Base-by-base conservation (phyloP, 495 filamentous ascomycete genomes). In the Bathelium albidoporum region DNA sequence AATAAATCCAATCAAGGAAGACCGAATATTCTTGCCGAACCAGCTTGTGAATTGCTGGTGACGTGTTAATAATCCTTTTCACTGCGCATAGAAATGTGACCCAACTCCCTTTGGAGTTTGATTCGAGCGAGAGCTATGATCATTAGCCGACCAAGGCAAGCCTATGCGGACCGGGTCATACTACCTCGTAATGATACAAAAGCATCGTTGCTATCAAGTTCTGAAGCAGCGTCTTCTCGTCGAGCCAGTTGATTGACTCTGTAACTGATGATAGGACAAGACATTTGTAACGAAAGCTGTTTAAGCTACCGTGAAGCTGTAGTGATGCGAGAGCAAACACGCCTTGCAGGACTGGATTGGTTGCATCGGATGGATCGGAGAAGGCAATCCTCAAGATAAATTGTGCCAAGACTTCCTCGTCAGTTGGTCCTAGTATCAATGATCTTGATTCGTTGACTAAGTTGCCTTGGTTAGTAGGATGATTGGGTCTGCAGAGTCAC, bases 1-100 rank as follows among this genome's bases (percentile, higher is more conserved):
- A 69, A 60, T 69, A 66, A 59, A 66, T 64, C 67, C 67, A 69
- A 64, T 69, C 67, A 31, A 66, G 61, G 44, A 69, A 64, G 64
- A 66, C 65, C 28, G 65, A 66, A 59, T 64, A 69, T 34, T 69
- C 67, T 59, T 64, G 61, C 34, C 59, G 60, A 62, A 66, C 44
- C 43, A 69, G 61, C 58, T 69, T 69, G 31, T 64, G 39, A 22
- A 64, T 58, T 64, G 64, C 67, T 32, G 65, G 64, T 36, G 64
- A 66, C 36, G 64, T 64, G 64, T 66, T 66, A 58, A 69, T 69
- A 32, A 69, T 66, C 43, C 60, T 61, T 53, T 69, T 69, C 64
- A 67, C 67, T 59, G 64, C 61, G 53, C 67, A 69, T 26, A 69
- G 43, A 59, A 61, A 69, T 24, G 34, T 29, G 20, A 64, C 65